Evolutionary conservation across 1,284 basidiomycete genomes (phyloP), one percentile per base, ranked within the genome.

Genomic region (Cystobasidium sp.): DNA sequence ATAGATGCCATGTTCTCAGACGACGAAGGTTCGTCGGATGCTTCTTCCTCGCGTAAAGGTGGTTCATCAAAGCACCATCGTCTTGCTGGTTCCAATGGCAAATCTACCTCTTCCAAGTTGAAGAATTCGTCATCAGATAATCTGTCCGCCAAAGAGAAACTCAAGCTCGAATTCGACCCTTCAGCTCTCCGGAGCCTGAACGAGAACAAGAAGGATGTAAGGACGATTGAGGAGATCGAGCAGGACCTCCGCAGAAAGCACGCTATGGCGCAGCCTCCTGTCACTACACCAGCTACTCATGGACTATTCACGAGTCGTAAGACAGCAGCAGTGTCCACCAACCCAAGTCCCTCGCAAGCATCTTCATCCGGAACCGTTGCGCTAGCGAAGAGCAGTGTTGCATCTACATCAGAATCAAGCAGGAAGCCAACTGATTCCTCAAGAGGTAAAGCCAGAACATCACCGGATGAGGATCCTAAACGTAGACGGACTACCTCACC

Each of bases 161-260:
- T 77, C 46, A 76, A 75, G 20, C 71, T 76, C 1, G 58, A 74
- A 0, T 78, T 79, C 68, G 65, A 75, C 37, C 74, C 77, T 0
- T 73, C 65, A 24, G 49, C 61, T 2, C 61, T 76, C 31, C 59
- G 75, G 8, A 76, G 70, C 37, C 68, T 80, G 14, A 76, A 77
- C 58, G 75, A 70, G 20, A 75, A 76, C 24, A 78, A 79, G 69
- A 73, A 78, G 9, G 79, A 80, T 56, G 71, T 65, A 1, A 72
- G 79, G 3, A 80, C 79, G 41, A 79, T 80, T 56, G 79, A 80
- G 53, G 79, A 80, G 67, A 76, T 80, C 24, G 79, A 79, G 75
- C 61, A 72, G n/a, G 78, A 79, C 52, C 75, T 79, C 71, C 66
- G 59, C 39, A 37, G 46, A 53, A 52, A 53, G 31, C 43, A 18